These are phyloP conservation scores for Oryza glumipatula DNA, from an alignment of 176 grass and related monocot species.

Conservation along the genomic window DNA sequence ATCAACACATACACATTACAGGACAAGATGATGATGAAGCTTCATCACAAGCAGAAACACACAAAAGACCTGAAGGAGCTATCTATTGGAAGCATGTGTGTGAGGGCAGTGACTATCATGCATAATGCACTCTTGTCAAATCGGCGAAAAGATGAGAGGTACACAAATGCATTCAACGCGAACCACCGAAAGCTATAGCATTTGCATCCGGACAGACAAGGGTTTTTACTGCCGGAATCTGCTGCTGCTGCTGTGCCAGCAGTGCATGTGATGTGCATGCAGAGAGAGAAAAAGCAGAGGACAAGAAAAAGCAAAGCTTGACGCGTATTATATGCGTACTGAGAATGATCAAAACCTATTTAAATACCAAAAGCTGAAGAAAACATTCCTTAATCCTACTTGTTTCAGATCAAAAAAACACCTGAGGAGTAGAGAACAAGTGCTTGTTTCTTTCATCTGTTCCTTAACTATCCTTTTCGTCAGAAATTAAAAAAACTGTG, in stretches of 20 bases:
- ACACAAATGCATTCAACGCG: background rate
- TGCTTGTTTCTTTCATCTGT: conserved; percentile 9
- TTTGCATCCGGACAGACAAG: background rate
- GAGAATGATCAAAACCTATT: background rate
- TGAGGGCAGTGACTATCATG: background rate
- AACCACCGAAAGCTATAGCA: conserved; percentile 22
- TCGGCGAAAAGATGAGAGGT: background rate
- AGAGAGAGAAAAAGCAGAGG: conserved; percentile 39
- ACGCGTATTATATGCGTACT: background rate
- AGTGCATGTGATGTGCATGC: conserved; percentile 33
- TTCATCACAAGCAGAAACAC: conserved; percentile 15
- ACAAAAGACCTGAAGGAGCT: background rate
- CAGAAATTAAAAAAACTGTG: background rate
- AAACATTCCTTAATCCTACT: background rate
- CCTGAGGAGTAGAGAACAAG: conserved; percentile 19
- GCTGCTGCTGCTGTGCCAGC: conserved; percentile 2
- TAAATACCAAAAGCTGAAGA: background rate
- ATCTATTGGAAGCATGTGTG: background rate
- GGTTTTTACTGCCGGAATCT: conserved; percentile 36
- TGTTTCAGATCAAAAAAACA: background rate
- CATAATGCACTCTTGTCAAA: background rate
- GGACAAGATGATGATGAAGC: background rate
- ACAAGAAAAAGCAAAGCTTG: background rate
- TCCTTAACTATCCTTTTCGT: background rate
- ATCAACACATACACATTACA: background rate